Evolutionary conservation across 2,329 filamentous ascomycete species (phyloP).

Genomic region (Fusarium cyanostomum): DNA sequence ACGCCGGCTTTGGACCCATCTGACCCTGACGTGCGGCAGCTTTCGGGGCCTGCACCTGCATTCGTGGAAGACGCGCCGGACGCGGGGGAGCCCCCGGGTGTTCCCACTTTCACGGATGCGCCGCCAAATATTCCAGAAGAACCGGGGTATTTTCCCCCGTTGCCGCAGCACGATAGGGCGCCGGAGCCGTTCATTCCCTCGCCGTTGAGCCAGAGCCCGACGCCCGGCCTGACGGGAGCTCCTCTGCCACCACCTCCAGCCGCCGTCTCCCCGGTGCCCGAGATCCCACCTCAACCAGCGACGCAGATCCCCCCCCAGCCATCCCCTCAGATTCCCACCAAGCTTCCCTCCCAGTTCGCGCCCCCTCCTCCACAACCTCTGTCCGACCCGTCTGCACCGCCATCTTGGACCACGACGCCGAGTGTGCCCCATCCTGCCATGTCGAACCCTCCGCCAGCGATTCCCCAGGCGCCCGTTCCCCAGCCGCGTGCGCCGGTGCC

Average conservation of each 20-base stretch:
- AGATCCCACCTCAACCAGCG: slow-evolving; percentile 20
- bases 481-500: slow-evolving; percentile 19
- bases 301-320: slow-evolving; percentile 43
- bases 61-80: slow-evolving; percentile 65
- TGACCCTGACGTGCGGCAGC: slow-evolving; percentile 70
- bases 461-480: slow-evolving; percentile 28
- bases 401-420: slow-evolving; percentile 37
- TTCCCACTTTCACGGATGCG: slow-evolving; percentile 42
- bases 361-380: slow-evolving; percentile 35
- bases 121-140: slow-evolving; percentile 43
- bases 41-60: slow-evolving; percentile 52
- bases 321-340: slow-evolving; percentile 42
- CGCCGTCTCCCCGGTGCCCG: slow-evolving; percentile 18
- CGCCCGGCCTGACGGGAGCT: slow-evolving; percentile 30
- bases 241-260: slow-evolving; percentile 33
- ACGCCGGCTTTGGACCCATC: slow-evolving; percentile 65
- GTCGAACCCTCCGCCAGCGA: slow-evolving; percentile 33
- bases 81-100: slow-evolving; percentile 46
- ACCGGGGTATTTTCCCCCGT: slow-evolving; percentile 48
- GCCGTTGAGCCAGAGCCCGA: slow-evolving; percentile 47
- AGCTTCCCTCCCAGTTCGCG: slow-evolving; percentile 36
- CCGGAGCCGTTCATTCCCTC: slow-evolving; percentile 48
- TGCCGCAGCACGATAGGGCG: slow-evolving; percentile 11
- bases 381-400: slow-evolving; percentile 31
- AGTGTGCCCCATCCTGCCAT: slow-evolving; percentile 32